Conservation (phyloP, 768 basidiomycete genomes). For the Asterophora parasitica region DNA sequence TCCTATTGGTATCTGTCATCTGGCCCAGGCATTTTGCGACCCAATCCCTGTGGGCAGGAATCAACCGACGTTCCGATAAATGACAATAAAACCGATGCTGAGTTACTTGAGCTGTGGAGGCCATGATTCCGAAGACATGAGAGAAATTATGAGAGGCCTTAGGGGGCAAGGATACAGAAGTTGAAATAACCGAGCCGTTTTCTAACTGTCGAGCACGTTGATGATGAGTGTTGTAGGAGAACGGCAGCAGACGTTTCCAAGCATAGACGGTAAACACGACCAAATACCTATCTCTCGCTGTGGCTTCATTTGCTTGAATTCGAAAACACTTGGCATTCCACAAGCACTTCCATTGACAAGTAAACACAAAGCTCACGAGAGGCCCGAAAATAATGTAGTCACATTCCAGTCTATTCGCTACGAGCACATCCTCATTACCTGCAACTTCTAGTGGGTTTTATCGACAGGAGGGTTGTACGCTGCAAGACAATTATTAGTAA, state of each 20-base stretch:
- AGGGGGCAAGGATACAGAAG: not conserved
- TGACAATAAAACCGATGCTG: slow-evolving; percentile 16
- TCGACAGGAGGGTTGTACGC: slow-evolving; percentile 60
- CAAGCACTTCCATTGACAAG: too few relatives aligned
- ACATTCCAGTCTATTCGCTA: slow-evolving; percentile 8
- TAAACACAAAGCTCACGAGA: too few relatives aligned
- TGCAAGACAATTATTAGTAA: slow-evolving; percentile 20
- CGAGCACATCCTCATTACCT: slow-evolving; percentile 4
- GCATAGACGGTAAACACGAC: not conserved
- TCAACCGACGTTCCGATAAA: slow-evolving; percentile 8
- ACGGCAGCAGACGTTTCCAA: not conserved
- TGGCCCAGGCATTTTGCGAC: slow-evolving; percentile 90
- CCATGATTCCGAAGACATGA: slow-evolving; percentile 77
- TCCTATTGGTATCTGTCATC: slow-evolving; percentile 84
- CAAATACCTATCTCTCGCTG: slow-evolving; percentile 4
- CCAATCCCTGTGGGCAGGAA: slow-evolving; percentile 68
- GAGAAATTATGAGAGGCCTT: slow-evolving; percentile 3
- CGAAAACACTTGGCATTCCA: too few relatives aligned
- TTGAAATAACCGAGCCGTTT: not conserved
- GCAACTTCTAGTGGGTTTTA: slow-evolving; percentile 46
- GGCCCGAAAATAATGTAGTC: too few relatives aligned
- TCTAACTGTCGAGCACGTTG: not conserved
- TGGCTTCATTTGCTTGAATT: too few relatives aligned
- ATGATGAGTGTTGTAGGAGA: not conserved
- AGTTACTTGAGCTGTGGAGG: slow-evolving; percentile 81